Conservation (phyloP, 1,284 basidiomycete genomes). For the Mycena citricolor region DNA sequence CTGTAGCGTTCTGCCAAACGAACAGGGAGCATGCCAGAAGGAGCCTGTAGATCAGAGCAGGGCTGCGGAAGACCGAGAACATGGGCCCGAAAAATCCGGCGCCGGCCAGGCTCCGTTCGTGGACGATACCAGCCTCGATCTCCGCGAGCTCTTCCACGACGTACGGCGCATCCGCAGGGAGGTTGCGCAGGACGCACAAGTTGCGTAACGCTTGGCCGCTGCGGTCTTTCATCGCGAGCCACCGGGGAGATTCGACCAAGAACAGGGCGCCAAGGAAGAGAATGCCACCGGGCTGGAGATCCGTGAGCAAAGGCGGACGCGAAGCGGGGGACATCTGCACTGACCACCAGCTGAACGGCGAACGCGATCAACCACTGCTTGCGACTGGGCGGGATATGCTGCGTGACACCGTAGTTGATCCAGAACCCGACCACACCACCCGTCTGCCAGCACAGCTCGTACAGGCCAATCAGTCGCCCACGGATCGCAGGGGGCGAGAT, state of each 20-base stretch:
- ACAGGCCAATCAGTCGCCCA: constrained; percentile 48
- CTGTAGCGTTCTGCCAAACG: constrained; percentile 37
- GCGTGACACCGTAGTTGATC: constrained; percentile 47
- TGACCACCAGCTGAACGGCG: constrained; percentile 47
- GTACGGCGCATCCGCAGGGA: constrained; percentile 39
- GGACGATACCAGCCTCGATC: constrained; percentile 30
- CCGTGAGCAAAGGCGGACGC: too few relatives aligned
- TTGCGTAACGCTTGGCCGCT: constrained; percentile 38
- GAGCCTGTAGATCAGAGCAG: constrained; percentile 28
- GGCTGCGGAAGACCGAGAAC: constrained; percentile 30
- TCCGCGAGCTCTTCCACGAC: constrained; percentile 37
- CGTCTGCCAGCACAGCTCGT: constrained; percentile 44
- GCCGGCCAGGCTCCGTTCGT: constrained; percentile 33
- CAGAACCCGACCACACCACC: constrained; percentile 39
- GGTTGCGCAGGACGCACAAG: constrained; percentile 39
- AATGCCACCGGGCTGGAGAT: constrained; percentile 41
- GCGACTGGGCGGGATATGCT: constrained; percentile 34
- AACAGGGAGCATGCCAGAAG: constrained; percentile 33
- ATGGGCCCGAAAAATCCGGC: constrained; percentile 35
- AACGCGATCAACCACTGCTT: constrained; percentile 51
- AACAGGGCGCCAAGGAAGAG: constrained; percentile 43
- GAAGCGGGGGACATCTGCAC: too few relatives aligned
- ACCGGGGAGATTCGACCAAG: constrained; percentile 49
- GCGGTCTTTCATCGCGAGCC: constrained; percentile 45
- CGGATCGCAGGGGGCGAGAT: constrained; percentile 46